phyloP scores from a whole-genome alignment of 2,329 filamentous ascomycete species.

The Colletotrichum viniferum region DNA sequence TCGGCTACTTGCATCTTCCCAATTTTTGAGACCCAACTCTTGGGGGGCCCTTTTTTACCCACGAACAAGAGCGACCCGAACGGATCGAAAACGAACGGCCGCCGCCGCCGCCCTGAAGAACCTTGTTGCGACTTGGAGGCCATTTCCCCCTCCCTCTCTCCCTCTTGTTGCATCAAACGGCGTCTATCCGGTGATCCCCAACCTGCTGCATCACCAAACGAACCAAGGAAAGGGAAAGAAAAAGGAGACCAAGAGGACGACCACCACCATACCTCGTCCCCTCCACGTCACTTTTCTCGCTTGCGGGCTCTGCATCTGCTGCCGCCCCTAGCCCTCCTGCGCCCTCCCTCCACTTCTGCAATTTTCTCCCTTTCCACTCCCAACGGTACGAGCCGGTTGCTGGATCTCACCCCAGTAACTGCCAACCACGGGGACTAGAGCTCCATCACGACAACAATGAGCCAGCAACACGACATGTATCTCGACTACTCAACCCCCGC shows the following conservation, averaged over 20 bases:
- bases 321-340: conserved; percentile 13
- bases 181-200: neutral
- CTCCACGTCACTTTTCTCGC: conserved; percentile 2
- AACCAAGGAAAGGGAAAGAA: neutral
- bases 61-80: conserved; percentile 10
- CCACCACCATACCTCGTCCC: neutral
- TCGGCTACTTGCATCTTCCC: conserved; percentile 11
- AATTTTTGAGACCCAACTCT: conserved; percentile 10
- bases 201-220: neutral
- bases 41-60: neutral
- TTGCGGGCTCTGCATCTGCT: conserved; percentile 10
- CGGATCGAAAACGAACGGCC: conserved; percentile 15
- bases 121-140: neutral
- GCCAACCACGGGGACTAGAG: neutral
- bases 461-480: conserved; percentile 70
- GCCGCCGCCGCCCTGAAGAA: neutral
- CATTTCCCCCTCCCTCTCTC: neutral
- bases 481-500: conserved; percentile 67
- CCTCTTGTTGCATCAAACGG: neutral
- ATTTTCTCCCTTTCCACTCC: neutral
- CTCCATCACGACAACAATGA: conserved; percentile 39
- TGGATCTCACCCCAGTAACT: conserved; percentile 12
- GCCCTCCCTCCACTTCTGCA: conserved; percentile 6
- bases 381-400: conserved; percentile 1
- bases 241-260: neutral